These are phyloP conservation scores for Solanum ossicruentum DNA, from an alignment of 257 asterid species.

Conservation along the genomic window DNA sequence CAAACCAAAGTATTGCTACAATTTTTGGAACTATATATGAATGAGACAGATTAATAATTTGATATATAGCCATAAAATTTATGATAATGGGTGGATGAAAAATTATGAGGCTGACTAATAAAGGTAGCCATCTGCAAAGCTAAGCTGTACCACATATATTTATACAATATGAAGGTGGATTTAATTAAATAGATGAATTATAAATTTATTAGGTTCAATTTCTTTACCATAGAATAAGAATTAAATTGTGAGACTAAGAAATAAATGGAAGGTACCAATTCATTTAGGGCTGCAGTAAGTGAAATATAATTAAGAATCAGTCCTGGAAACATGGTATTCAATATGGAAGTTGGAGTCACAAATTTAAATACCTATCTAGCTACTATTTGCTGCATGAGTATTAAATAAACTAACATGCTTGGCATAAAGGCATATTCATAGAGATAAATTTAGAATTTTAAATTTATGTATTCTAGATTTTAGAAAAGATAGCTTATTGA, in stretches of 20 bases:
- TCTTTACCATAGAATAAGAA: not conserved
- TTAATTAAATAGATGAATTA: not conserved
- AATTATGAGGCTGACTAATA: not conserved
- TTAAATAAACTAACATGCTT: not conserved
- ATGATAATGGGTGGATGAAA: not conserved
- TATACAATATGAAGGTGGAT: not conserved
- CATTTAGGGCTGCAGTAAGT: not conserved
- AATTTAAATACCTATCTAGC: not conserved
- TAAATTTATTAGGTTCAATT: not conserved
- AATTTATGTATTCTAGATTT: not conserved
- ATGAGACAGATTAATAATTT: not conserved
- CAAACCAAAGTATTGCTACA: not conserved
- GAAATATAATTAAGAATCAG: not conserved
- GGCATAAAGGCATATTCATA: not conserved
- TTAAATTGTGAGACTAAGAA: not conserved
- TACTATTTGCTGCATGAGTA: not conserved
- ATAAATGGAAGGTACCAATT: not conserved
- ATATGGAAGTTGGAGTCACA: not conserved
- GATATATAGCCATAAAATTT: not conserved
- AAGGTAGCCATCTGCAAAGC: not conserved
- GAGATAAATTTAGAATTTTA: not conserved
- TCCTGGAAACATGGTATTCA: not conserved
- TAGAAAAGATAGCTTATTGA: not conserved
- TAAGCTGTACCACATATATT: not conserved
- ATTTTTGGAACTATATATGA: not conserved